Base-by-base conservation (phyloP, 192 early-diverging fungal species). In the Dispira parvispora region DNA sequence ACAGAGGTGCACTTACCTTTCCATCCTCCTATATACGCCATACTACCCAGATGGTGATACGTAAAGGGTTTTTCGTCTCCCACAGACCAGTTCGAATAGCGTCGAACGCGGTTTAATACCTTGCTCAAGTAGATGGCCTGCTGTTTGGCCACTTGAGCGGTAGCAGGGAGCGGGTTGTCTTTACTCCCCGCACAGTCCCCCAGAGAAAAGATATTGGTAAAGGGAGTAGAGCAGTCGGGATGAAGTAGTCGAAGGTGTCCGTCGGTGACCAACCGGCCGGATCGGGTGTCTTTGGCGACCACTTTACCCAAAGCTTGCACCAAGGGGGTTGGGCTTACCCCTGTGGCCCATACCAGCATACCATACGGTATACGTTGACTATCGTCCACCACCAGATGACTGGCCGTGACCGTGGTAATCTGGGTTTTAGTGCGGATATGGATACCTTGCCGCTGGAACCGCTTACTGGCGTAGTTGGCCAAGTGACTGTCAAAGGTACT, bases 111-210 rank as follows among this genome's bases (percentile, higher is more conserved):
- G 65, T 85, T 82, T 70, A 97, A 84, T 9, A 82, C 72, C 25
- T 75, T 67, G 32, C 90, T 83, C 50, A 97, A 78, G 76, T 92
- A 97, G 47, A 76, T 78, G 27, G 91, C 91, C 69, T 97, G 91
- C 64, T 91, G 82, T 28, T 81, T 78, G 9, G 94, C 94, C 25
- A 97, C 82, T 71, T 96, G 94, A 8, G 94, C 94, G 11, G 87
- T 89, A 8, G 84, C 80, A 21, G 89, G 89, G 11, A 91, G 75
- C 52, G 81, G 78, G 26, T 85, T 73, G 54, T 83, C 84, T 68
- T 88, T 75, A 62, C 91, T 84, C 0, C 84, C 82, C 4, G 89
- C 89, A 69, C 93, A 96, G 70, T 96, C 94, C 54, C 94, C 94
- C 25, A 91, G 64, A 0, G 88, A 88, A 81, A 83, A 91, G 25